These are phyloP conservation scores for Glomus cerebriforme DNA, from an alignment of 192 early-diverging fungal genomes.

Conservation along the genomic window DNA sequence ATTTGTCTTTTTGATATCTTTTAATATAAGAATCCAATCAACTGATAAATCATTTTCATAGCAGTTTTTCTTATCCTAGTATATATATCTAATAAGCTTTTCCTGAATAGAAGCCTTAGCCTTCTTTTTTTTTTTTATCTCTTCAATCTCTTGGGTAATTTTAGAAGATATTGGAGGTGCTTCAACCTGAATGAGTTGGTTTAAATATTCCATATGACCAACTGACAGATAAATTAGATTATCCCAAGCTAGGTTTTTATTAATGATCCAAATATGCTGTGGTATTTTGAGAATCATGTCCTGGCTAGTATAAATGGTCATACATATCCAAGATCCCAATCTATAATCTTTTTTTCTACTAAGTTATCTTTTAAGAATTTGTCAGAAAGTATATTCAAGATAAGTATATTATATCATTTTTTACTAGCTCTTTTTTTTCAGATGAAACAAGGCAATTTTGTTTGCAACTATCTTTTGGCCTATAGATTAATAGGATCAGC, in stretches of 20 bases:
- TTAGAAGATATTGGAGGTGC: slow-evolving; percentile 2
- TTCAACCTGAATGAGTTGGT: slow-evolving; percentile 2
- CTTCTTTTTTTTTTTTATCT: slow-evolving; percentile 16
- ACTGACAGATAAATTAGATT: slow-evolving; percentile 25
- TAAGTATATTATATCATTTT: neutral
- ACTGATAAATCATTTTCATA: neutral
- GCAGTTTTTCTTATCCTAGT: neutral
- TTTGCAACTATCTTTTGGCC: too few species aligned
- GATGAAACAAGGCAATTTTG: too few species aligned
- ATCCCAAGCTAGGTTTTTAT: slow-evolving; percentile 21
- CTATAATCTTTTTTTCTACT: neutral
- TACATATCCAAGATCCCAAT: slow-evolving; percentile 21
- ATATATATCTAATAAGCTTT: slow-evolving; percentile 21
- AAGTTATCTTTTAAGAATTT: slow-evolving; percentile 2
- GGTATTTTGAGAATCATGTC: slow-evolving; percentile 1
- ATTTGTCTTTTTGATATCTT: slow-evolving; percentile 27
- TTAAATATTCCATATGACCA: slow-evolving; percentile 21
- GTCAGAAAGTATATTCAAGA: slow-evolving; percentile 15
- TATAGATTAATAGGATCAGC: too few species aligned
- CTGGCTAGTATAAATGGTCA: slow-evolving; percentile 22
- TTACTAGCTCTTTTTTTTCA: neutral
- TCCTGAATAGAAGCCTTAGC: slow-evolving; percentile 4
- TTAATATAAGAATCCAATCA: slow-evolving; percentile 2
- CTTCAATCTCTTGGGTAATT: slow-evolving; percentile 2
- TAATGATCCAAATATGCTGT: slow-evolving; percentile 20